These are phyloP conservation scores for Coemansia interrupta DNA, from an alignment of 192 early-diverging fungal species.

Conservation along the genomic window DNA sequence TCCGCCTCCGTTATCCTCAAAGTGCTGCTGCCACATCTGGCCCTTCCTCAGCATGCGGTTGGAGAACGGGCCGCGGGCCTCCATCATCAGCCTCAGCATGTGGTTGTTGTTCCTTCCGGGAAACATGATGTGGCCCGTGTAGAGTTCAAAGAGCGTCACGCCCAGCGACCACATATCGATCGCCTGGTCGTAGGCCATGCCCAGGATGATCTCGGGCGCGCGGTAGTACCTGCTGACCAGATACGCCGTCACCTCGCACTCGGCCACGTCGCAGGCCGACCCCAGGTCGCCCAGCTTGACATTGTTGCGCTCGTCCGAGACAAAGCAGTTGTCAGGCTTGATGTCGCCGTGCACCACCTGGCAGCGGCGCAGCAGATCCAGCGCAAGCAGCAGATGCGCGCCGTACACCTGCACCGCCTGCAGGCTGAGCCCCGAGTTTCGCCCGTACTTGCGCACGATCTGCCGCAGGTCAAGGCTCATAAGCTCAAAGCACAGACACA, in stretches of 20 bases:
- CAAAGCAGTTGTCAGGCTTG: conserved; percentile 97
- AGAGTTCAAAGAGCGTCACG: conserved; percentile 91
- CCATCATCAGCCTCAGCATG: conserved; percentile 93
- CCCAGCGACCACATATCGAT: conserved; percentile 96
- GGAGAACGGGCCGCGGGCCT: conserved; percentile 83
- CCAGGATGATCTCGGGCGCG: conserved; percentile 94
- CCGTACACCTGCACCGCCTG: conserved; percentile 89
- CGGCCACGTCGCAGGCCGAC: conserved; percentile 79
- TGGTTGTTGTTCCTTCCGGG: conserved; percentile 93
- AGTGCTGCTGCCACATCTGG: conserved; percentile 79
- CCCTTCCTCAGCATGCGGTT: conserved; percentile 81
- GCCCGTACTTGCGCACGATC: conserved; percentile 91
- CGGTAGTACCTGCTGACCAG: conserved; percentile 94
- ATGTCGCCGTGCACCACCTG: conserved; percentile 92
- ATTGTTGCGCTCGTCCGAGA: conserved; percentile 71
- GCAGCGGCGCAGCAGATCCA: conserved; percentile 78
- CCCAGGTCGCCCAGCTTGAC: conserved; percentile 95
- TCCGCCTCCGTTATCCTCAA: conserved; percentile 67
- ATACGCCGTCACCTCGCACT: conserved; percentile 95
- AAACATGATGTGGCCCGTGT: conserved; percentile 92
- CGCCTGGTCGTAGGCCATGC: conserved; percentile 79
- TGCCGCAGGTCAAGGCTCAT: conserved; percentile 89
- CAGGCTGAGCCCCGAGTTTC: conserved; percentile 88
- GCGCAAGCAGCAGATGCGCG: conserved; percentile 80
- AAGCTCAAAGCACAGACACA: conserved; percentile 94